These are phyloP conservation scores for Gliomastix tumulicola DNA, from an alignment of 2,329 filamentous ascomycete species.

Conservation along the genomic window DNA sequence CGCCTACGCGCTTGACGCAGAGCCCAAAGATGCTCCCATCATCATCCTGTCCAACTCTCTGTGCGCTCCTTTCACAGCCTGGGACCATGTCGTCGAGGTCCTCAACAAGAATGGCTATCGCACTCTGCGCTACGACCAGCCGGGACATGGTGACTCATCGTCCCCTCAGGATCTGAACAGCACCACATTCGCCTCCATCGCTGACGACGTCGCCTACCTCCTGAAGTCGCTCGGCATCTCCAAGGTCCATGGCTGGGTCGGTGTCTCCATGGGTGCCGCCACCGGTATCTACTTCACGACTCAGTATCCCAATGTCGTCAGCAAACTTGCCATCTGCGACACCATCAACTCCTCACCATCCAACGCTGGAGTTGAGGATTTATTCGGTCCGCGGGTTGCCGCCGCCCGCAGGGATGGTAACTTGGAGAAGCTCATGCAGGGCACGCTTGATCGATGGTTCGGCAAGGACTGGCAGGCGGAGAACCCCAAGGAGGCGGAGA, in stretches of 20 bases:
- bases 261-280: slow-evolving; percentile 36
- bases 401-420: slow-evolving; percentile 22
- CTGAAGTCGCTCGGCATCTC: slow-evolving; percentile 20
- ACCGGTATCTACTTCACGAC: slow-evolving; percentile 29
- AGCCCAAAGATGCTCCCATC: slow-evolving; percentile 15
- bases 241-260: slow-evolving; percentile 30
- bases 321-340: slow-evolving; percentile 29
- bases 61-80: slow-evolving; percentile 22
- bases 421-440: slow-evolving; percentile 19
- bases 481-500: slow-evolving; percentile 23
- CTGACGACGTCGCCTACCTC: slow-evolving; percentile 26
- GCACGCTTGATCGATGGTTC: slow-evolving; percentile 33
- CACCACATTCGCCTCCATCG: slow-evolving; percentile 30
- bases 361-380: slow-evolving; percentile 24
- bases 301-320: slow-evolving; percentile 26
- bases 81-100: slow-evolving; percentile 28
- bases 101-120: slow-evolving; percentile 26
- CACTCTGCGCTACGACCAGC: slow-evolving; percentile 34
- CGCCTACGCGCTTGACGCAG: slow-evolving; percentile 18
- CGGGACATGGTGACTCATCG: slow-evolving; percentile 31
- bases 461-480: slow-evolving; percentile 24
- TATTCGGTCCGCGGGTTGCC: slow-evolving; percentile 25
- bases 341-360: slow-evolving; percentile 29
- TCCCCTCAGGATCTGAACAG: slow-evolving; percentile 23
- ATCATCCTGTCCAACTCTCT: slow-evolving; percentile 33